Base-by-base conservation (phyloP, 331 rosid genomes). In the Malus hybrid region DNA sequence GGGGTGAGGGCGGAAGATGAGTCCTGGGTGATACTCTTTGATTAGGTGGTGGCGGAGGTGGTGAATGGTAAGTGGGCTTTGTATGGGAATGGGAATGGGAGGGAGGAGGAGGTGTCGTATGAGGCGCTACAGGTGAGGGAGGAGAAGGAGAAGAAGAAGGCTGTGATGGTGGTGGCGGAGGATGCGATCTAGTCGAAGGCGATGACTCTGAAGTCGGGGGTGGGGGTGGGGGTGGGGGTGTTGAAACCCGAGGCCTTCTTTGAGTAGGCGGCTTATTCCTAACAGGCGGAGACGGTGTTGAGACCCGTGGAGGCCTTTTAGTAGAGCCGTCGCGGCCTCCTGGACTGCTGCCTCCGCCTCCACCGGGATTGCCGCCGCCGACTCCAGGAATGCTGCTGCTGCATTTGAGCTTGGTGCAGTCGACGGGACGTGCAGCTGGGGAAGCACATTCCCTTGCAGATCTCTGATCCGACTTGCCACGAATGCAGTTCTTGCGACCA, bases 401-500 rank as follows among this genome's bases (percentile, higher is more conserved):
- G 18, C 87, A 84, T 46, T 73, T 36, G 48, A 84, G 57, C 76
- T 78, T 81, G 34, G 69, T 52, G 34, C 88, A 85, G 56, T 85
- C 85, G 18, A 75, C 81, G 7, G 85, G 81, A 24, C 59, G 71
- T 42, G 85, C 79, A 44, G 69, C 68, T 24, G 62, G 57, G 3
- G 88, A 81, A 67, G 74, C 32, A 46, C 88, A 85, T 75, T 85
- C 81, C 54, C 50, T 64, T 5, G 78, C 15, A 24, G 88, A 75
- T 34, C 88, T 70, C 46, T 81, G 88, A 67, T 78, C 80, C 24
- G 65, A 2, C 72, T 69, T 72, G n/a, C 86, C 88, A 22, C 77
- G 75, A 46, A 85, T 76, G 48, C 88, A 85, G 31, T 85, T 85
- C 72, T 61, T 72, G 5, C 29, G 33, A 20, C 81, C 86, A 55